phyloP scores from a whole-genome alignment of 208 protist genomes.

The Novymonas esmeraldas region DNA sequence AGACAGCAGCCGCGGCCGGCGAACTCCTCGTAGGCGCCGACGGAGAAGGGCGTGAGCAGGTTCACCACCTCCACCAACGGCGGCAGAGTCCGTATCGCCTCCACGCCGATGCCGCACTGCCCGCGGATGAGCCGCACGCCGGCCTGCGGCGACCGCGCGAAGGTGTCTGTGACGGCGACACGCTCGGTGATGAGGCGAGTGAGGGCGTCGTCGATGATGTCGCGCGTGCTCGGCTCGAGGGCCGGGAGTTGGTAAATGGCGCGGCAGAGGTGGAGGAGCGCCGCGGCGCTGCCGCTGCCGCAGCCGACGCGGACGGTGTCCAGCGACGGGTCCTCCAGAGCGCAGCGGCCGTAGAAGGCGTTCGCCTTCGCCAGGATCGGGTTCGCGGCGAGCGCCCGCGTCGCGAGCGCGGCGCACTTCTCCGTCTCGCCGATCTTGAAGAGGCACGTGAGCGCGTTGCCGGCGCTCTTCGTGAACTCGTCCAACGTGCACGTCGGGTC shows the following conservation, averaged over 20 bases:
- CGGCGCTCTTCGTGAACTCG: conserved; percentile 81
- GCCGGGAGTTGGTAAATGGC: conserved; percentile 73
- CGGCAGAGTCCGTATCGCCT: conserved; percentile 41
- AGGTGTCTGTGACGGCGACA: conserved; percentile 2
- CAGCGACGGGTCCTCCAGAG: conserved; percentile 31
- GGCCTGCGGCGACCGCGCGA: conserved; percentile 25
- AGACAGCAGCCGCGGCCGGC: conserved; percentile 48
- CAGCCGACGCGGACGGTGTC: conserved; percentile 6
- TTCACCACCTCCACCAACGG: conserved; percentile 41
- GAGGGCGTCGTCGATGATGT: conserved; percentile 27
- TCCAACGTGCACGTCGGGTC: conserved; percentile 46
- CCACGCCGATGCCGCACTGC: conserved; percentile 50
- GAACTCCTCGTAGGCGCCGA: conserved; percentile 65
- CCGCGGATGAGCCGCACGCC: conserved; percentile 15
- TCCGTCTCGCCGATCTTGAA: conserved; percentile 54
- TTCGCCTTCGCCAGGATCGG: conserved; percentile 84
- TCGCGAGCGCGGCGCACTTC: conserved; percentile 47
- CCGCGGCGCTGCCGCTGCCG: conserved; percentile 19
- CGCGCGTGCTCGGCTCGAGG: conserved; percentile 38
- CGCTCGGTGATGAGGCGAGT: conserved; percentile 28
- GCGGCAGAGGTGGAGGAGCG: conserved; percentile 73
- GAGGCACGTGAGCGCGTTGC: conserved; percentile 85
- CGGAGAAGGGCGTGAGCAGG: conserved; percentile 62
- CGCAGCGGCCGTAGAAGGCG: conserved; percentile 74
- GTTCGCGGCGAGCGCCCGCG: conserved; percentile 53